A percentile compares a stretch with the other conserved stretches of the same genome.
These are phyloP conservation scores for Phytophthora ohioensis DNA, from an alignment of 352 stramenopile species.

Conservation along the genomic window DNA sequence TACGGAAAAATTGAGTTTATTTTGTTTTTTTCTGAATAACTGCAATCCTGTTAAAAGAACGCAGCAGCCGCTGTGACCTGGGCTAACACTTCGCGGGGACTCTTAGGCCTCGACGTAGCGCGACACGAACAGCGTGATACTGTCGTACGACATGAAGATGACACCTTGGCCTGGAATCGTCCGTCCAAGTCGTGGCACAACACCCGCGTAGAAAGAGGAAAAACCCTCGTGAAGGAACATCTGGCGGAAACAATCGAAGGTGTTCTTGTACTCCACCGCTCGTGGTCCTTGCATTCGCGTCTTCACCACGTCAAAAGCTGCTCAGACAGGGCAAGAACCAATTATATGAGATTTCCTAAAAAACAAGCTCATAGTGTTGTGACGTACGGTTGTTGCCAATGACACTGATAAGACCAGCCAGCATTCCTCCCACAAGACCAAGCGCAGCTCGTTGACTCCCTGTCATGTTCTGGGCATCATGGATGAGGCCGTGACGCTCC, in stretches of 20 bases:
- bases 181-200: slow-evolving; percentile 92
- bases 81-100: too few relatives aligned
- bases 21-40: too few relatives aligned
- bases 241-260: slow-evolving; percentile 93
- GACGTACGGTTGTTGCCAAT: slow-evolving; percentile 96
- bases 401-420: slow-evolving; percentile 96
- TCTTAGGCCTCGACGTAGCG: slow-evolving; percentile 57
- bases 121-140: slow-evolving; percentile 69
- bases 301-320: slow-evolving; percentile 88
- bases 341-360: neutral
- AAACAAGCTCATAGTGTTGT: slow-evolving; percentile 20
- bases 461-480: slow-evolving; percentile 80
- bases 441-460: slow-evolving; percentile 79
- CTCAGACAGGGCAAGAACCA: slow-evolving; percentile 23
- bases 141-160: slow-evolving; percentile 96
- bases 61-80: too few relatives aligned
- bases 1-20: too few relatives aligned
- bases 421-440: slow-evolving; percentile 95
- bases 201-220: slow-evolving; percentile 92
- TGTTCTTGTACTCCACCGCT: slow-evolving; percentile 78
- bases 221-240: slow-evolving; percentile 91
- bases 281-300: slow-evolving; percentile 86
- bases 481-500: slow-evolving; percentile 57
- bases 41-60: too few relatives aligned
- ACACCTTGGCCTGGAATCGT: slow-evolving; percentile 97